phyloP scores from a whole-genome alignment of 495 filamentous ascomycete species.

The Penicillium ucsense region DNA sequence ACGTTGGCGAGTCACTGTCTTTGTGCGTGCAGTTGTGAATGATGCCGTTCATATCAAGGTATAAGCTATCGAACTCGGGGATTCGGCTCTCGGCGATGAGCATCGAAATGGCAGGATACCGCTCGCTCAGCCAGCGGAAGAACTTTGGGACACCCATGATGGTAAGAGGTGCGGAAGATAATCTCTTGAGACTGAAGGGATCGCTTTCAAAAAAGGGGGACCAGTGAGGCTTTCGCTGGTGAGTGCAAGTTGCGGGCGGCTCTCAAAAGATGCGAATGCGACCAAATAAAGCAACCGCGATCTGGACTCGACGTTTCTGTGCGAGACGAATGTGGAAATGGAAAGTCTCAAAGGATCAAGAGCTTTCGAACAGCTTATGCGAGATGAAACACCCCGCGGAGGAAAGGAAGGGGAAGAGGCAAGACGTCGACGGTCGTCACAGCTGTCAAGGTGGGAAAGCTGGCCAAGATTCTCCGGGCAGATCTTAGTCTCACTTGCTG shows the following conservation, averaged over 20 bases:
- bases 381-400: neutral
- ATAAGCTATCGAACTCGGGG: constrained; percentile 97
- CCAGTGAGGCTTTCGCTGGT: neutral
- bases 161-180: constrained; percentile 4
- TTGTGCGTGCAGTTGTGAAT: constrained; percentile 99
- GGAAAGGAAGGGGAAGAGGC: neutral
- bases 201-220: neutral
- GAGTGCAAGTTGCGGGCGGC: neutral
- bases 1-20: constrained; percentile 80
- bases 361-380: neutral
- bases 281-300: neutral
- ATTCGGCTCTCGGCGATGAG: constrained; percentile 98
- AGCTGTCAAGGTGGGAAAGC: constrained; percentile 1
- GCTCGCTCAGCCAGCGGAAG: constrained; percentile 93
- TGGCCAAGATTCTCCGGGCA: neutral
- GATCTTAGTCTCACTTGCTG: neutral
- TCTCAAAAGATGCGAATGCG: neutral
- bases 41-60: constrained; percentile 99
- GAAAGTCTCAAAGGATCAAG: no score
- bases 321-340: no score
- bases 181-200: neutral
- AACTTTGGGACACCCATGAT: constrained; percentile 91
- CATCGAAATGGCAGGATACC: constrained; percentile 97
- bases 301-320: neutral
- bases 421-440: neutral